Evolutionary conservation across 73 alveolate species (phyloP), one percentile per base, ranked within the genome.

Genomic region (Blepharisma stoltei): DNA sequence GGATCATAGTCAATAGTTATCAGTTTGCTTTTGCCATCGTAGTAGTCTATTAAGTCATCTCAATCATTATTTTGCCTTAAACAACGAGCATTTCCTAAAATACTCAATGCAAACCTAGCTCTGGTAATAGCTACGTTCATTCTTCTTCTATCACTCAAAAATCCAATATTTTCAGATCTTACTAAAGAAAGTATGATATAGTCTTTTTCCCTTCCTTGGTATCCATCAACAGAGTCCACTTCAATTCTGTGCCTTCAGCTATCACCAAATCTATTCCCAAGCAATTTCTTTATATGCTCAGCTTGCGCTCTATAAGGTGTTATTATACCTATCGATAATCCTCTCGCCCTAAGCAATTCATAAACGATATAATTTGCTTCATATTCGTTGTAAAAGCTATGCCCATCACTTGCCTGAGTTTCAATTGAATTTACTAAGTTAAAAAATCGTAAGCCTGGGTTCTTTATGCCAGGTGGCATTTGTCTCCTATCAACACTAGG

Each of bases 181-280:
- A 98, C 99, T 14, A 99, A 95, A 14, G 99, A 94, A 53, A 98
- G 88, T 45, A 98, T 90, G 46, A 98, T 97, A 87, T 94, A 95
- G 7, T 93, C 99, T 83, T 98, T 98, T 83, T 98, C 99, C 88
- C 99, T 90, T 49, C 99, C 99, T 89, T 98, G 97, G 82, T 94
- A 98, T 54, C 98, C 90, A 84, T 98, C 99, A n/a, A 98, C 99
- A 5, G 99, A 95, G 25, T 99, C 98, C 8, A 96, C 97, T 88
- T 96, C 99, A 11, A 96, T 87, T 80, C 89, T 97, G 54, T 90
- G 27, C 41, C 76, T n/a, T 27, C 67, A 6, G 47, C 14, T 7
- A 21, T 76, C 84, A 25, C 80, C 7, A 60, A 44, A 5, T 55
- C 70, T 6, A 2, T 78, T 78, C 5, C 54, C 71, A 14, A 86